Conservation (phyloP, 2,329 filamentous ascomycete genomes). For the Huntiella savannae region DNA sequence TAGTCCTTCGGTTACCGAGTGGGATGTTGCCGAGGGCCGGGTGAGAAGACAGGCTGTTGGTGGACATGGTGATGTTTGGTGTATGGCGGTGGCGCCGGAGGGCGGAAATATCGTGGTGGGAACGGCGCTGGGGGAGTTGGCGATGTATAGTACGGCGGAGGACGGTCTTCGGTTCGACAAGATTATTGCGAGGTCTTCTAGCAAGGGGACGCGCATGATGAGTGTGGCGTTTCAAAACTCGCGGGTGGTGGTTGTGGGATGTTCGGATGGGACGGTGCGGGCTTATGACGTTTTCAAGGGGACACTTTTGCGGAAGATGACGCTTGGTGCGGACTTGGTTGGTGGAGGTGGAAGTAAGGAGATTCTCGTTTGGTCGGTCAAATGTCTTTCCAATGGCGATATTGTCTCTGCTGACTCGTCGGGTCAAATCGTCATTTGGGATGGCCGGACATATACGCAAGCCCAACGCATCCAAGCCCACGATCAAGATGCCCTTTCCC, state of each 20-base stretch:
- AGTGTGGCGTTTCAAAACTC: slow-evolving; percentile 80
- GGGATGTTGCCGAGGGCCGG: slow-evolving; percentile 66
- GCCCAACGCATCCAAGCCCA: slow-evolving; percentile 73
- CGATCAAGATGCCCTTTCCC: slow-evolving; percentile 72
- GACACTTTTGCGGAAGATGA: slow-evolving; percentile 60
- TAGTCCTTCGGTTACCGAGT: slow-evolving; percentile 81
- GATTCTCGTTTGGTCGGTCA: slow-evolving; percentile 84
- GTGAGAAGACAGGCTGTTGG: slow-evolving; percentile 71
- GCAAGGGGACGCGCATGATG: slow-evolving; percentile 74
- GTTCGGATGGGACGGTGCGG: slow-evolving; percentile 89
- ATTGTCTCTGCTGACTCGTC: slow-evolving; percentile 92
- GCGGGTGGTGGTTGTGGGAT: slow-evolving; percentile 69
- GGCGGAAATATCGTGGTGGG: slow-evolving; percentile 47
- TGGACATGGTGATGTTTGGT: slow-evolving; percentile 94
- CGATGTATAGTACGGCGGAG: slow-evolving; percentile 72
- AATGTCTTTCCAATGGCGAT: slow-evolving; percentile 67
- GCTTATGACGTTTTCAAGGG: slow-evolving; percentile 73
- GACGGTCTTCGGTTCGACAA: slow-evolving; percentile 64
- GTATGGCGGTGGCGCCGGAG: slow-evolving; percentile 37
- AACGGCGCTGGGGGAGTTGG: slow-evolving; percentile 78
- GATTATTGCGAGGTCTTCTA: slow-evolving; percentile 54
- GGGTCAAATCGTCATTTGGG: slow-evolving; percentile 84
- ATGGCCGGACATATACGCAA: slow-evolving; percentile 78
- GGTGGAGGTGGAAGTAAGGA: slow-evolving; percentile 52
- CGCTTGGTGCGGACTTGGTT: slow-evolving; percentile 57